Base-by-base conservation (phyloP, 257 asterid genomes). In the Scutellaria baicalensis region DNA sequence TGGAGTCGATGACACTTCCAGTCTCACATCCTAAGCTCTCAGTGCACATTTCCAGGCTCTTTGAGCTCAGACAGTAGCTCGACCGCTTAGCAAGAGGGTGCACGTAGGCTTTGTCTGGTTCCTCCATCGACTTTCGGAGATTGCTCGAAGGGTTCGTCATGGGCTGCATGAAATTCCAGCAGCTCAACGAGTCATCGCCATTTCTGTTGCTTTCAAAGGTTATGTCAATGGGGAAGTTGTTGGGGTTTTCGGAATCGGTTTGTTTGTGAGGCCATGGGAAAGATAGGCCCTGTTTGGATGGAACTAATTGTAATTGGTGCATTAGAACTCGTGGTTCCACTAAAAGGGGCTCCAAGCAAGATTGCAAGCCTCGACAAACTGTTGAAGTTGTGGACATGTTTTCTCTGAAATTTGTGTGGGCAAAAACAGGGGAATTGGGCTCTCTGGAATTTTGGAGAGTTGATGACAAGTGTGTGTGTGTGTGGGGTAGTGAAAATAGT, bases 1-100 rank as follows among this genome's bases (percentile, higher is more conserved):
- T 71, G 21, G 80, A 74, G 13, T 70, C 80, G 50, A 80, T 76
- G 81, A 68, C 57, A 77, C 81, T 78, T 2, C 98, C 97, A 0
- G 89, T 87, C 72, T 93, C 99, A 23, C 84, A 71, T 8, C 97
- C 94, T 49, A 93, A 74, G 79, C 90, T 77, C 72, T 93, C 98
- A 0, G 98, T 93, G 83, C 98, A 90, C 93, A 93, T 82, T 75
- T 88, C 95, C 35, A 93, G 75, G 77, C 93, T 88, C 23, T 54
- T 84, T 2, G 82, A 40, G 80, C 83, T 90, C 4, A 87, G 78
- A 0, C 72, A 58, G 36, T 74, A 76, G 5, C 73, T 3, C 9
- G 88, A 76, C 18, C 72, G 73, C 74, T 79, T 84, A 4, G 39
- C 78, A 1, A 81, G 80, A 6, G 96, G 95, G 65, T 83, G 93